These are phyloP conservation scores for Xylaria longipes DNA, from an alignment of 495 filamentous ascomycete species.

Conservation along the genomic window DNA sequence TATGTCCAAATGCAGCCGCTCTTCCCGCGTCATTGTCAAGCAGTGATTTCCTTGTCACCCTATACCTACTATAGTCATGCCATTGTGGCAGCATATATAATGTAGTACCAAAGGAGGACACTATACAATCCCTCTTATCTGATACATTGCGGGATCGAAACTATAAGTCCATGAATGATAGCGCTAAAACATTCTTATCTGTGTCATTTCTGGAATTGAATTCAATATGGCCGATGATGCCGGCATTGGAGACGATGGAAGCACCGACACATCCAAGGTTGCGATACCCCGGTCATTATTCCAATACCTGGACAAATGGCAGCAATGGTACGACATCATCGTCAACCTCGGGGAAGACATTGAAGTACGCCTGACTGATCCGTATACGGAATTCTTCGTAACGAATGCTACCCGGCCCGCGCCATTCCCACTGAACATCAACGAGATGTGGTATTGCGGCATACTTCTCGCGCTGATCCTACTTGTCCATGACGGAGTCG, in stretches of 20 bases:
- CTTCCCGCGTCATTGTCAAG: conserved; percentile 25
- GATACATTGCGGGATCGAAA: neutral
- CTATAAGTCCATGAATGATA: neutral
- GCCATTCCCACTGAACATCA: conserved; percentile 33
- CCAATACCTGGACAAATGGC: conserved; percentile 11
- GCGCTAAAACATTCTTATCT: neutral
- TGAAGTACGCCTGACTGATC: neutral
- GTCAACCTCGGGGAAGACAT: conserved; percentile 26
- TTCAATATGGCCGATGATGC: conserved; percentile 11
- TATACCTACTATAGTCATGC: neutral
- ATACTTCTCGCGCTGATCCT: conserved; percentile 23
- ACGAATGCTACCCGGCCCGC: conserved; percentile 7
- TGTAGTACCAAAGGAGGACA: neutral
- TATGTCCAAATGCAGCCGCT: conserved; percentile 14
- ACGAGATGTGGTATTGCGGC: conserved; percentile 28
- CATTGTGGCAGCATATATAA: neutral
- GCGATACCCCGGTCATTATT: neutral
- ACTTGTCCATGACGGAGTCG: conserved; percentile 17
- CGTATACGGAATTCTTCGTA: conserved; percentile 10
- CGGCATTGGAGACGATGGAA: neutral
- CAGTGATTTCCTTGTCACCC: neutral
- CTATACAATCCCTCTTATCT: no score
- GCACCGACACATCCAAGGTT: neutral
- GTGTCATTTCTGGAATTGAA: neutral
- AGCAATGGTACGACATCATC: conserved; percentile 29